Conservation (phyloP, 179 eudicot species). For the Drosera spatulata region DNA sequence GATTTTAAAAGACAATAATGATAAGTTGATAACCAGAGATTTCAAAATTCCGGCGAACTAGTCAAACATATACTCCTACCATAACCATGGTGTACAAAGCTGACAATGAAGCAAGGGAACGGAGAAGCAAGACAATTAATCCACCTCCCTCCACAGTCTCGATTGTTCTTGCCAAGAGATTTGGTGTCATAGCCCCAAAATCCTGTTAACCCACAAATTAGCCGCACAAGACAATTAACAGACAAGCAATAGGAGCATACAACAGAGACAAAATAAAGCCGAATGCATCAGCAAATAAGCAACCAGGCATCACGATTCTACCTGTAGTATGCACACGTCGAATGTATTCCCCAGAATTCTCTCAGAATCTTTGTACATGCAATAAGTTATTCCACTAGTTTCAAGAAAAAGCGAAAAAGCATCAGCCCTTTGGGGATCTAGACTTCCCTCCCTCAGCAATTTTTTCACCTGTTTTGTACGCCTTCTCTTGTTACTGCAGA, state of each 20-base stretch:
- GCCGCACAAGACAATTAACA: not conserved
- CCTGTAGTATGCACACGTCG: conserved; percentile 97
- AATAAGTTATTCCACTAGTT: conserved; percentile 29
- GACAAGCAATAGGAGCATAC: no score
- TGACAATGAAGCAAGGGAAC: conserved; percentile 68
- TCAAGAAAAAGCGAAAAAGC: no score
- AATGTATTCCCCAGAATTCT: conserved; percentile 91
- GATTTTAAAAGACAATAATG: conserved; percentile 1
- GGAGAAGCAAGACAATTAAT: conserved; percentile 61
- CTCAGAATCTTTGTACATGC: conserved; percentile 83
- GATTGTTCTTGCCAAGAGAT: conserved; percentile 86
- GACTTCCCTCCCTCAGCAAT: no score
- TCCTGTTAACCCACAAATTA: conserved; percentile 27
- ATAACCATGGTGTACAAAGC: conserved; percentile 90
- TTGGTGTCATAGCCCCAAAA: conserved; percentile 92
- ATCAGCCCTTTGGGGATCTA: no score
- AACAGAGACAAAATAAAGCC: not conserved
- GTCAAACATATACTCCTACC: conserved; percentile 31
- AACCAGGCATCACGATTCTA: conserved; percentile 5
- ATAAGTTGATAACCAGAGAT: not conserved
- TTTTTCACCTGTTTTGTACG: conserved; percentile 20
- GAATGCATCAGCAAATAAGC: no score
- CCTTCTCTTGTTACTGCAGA: conserved; percentile 66
- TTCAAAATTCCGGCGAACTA: not conserved
- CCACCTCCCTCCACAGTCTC: conserved; percentile 99